Percentiles rank a stretch among this genome's conserved stretches.
These are phyloP conservation scores for Gryganskiella cystojenkinii DNA, from an alignment of 192 early-diverging fungal species.

Conservation along the genomic window DNA sequence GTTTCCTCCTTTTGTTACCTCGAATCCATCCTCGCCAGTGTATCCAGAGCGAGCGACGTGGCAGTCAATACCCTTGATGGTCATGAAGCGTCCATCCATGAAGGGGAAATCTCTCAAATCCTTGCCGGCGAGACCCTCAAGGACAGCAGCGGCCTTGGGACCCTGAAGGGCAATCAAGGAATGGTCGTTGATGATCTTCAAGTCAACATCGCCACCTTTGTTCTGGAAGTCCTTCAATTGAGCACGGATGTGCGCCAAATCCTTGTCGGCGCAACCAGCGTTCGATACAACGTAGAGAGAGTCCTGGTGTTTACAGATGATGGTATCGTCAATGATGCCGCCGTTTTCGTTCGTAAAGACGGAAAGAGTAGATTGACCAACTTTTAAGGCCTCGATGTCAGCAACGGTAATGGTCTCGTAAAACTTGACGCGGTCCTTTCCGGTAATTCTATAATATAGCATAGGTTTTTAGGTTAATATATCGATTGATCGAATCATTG, in stretches of 20 bases:
- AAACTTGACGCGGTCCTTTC: constrained; percentile 89
- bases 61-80: constrained; percentile 80
- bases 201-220: constrained; percentile 90
- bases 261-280: constrained; percentile 97
- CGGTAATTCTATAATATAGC: constrained; percentile 71
- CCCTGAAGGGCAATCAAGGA: constrained; percentile 95
- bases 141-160: constrained; percentile 80
- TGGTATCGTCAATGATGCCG: constrained; percentile 98
- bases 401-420: constrained; percentile 90
- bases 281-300: constrained; percentile 94
- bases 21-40: constrained; percentile 99
- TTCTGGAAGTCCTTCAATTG: constrained; percentile 85
- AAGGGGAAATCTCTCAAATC: constrained; percentile 83
- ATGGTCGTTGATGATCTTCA: constrained; percentile 87
- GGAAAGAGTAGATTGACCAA: constrained; percentile 85
- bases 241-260: constrained; percentile 86
- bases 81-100: constrained; percentile 84
- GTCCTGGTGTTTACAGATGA: constrained; percentile 88
- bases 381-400: constrained; percentile 83
- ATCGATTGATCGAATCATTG: not conserved
- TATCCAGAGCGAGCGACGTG: constrained; percentile 97
- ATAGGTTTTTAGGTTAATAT: too few species aligned
- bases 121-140: constrained; percentile 67
- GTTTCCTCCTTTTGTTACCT: constrained; percentile 60
- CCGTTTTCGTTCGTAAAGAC: constrained; percentile 96